A percentile compares a stretch with the other conserved stretches of the same genome.
phyloP scores from a whole-genome alignment of 225 moss, liverwort and hornwort species.

The Lunularia cruciata region DNA sequence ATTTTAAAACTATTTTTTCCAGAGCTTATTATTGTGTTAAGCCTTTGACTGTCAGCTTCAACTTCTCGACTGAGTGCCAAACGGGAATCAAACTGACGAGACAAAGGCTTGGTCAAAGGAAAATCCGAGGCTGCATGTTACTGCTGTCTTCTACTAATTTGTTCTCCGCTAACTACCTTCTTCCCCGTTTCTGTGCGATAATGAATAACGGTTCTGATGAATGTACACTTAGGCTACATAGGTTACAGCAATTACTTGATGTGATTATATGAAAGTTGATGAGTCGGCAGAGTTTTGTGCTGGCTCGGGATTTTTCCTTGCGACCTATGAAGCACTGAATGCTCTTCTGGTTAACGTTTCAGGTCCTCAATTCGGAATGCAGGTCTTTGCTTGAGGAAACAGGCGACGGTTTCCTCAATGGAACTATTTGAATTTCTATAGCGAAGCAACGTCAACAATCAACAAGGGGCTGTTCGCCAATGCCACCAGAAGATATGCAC shows the following conservation, averaged over 20 bases:
- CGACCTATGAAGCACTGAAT: neutral
- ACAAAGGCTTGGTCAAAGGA: no score
- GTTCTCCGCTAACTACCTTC: no score
- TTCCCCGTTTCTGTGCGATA: no score
- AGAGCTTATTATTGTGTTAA: no score
- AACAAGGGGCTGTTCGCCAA: neutral
- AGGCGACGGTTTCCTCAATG: neutral
- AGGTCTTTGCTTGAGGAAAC: neutral
- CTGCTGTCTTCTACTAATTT: neutral
- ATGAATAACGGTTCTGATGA: no score
- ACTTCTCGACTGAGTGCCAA: no score
- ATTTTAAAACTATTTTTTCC: no score
- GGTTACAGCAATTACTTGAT: neutral
- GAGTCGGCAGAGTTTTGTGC: neutral
- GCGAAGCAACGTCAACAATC: neutral
- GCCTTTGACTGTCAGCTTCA: no score
- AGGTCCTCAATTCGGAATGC: conserved; percentile 14
- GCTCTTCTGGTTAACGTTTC: neutral
- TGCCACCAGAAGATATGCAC: neutral
- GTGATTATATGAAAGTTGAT: neutral
- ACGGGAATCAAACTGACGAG: no score
- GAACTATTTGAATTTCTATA: neutral
- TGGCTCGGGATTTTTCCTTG: neutral
- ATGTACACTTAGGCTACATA: no score
- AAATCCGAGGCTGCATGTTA: no score